A percentile compares a stretch with the other conserved stretches of the same genome.
These are phyloP conservation scores for Strobilomyces echinocephalus DNA, from an alignment of 768 basidiomycete genomes.

Conservation along the genomic window DNA sequence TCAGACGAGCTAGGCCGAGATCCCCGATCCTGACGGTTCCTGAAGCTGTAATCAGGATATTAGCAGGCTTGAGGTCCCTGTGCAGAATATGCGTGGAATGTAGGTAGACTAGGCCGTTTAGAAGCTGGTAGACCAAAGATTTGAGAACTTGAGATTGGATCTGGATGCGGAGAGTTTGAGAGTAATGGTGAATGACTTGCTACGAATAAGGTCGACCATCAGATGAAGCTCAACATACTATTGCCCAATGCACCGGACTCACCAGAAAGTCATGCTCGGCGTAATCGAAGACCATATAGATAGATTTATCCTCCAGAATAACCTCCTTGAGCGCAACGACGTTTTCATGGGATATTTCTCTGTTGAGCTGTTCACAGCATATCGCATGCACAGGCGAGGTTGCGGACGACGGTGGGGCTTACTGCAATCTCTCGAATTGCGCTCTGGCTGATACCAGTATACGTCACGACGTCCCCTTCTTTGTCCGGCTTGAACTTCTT, in stretches of 20 bases:
- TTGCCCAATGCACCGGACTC: slow-evolving; percentile 25
- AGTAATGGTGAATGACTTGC: slow-evolving; percentile 99
- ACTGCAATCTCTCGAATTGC: slow-evolving; percentile 96
- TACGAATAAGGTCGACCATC: slow-evolving; percentile 27
- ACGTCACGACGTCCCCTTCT: slow-evolving; percentile 92
- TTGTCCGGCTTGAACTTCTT: slow-evolving; percentile 99
- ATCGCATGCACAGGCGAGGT: slow-evolving; percentile 13
- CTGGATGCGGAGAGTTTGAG: slow-evolving; percentile 75
- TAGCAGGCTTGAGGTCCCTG: slow-evolving; percentile 97
- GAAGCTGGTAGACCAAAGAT: slow-evolving; percentile 87
- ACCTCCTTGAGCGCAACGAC: slow-evolving; percentile 89
- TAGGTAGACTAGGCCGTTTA: slow-evolving; percentile 92
- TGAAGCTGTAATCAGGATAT: slow-evolving; percentile 86
- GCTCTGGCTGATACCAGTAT: slow-evolving; percentile 97
- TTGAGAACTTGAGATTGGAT: slow-evolving; percentile 82
- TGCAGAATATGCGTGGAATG: slow-evolving; percentile 94
- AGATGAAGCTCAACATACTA: neutral
- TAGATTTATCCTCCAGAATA: slow-evolving; percentile 95
- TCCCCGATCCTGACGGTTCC: slow-evolving; percentile 99
- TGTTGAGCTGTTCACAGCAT: slow-evolving; percentile 57
- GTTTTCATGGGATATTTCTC: slow-evolving; percentile 88
- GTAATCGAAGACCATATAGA: slow-evolving; percentile 99
- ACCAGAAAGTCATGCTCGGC: slow-evolving; percentile 98
- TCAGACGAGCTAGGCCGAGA: slow-evolving; percentile 87
- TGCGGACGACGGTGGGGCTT: slow-evolving; percentile 24